A percentile compares a stretch with the other conserved stretches of the same genome.
Conservation (phyloP, 2,329 filamentous ascomycete genomes). For the Neophaeococcomyces aloes region DNA sequence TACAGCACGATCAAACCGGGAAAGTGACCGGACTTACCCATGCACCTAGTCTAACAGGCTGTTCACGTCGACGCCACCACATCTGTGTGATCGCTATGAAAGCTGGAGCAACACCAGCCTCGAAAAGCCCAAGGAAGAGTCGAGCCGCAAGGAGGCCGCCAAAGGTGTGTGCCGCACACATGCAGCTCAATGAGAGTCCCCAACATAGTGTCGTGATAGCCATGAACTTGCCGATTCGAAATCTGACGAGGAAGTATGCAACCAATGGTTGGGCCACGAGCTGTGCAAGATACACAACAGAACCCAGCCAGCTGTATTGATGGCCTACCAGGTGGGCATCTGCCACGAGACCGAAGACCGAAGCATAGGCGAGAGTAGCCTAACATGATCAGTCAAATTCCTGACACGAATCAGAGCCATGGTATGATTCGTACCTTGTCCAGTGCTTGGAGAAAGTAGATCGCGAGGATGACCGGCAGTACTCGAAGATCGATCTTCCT, state of each 20-base stretch:
- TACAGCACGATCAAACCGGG: background rate
- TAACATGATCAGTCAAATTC: background rate
- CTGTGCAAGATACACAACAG: constrained; percentile 46
- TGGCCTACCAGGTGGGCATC: constrained; percentile 47
- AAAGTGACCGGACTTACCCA: constrained; percentile 35
- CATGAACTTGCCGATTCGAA: constrained; percentile 52
- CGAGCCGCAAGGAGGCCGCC: constrained; percentile 41
- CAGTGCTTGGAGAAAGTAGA: constrained; percentile 54
- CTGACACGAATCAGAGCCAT: background rate
- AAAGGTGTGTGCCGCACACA: constrained; percentile 45
- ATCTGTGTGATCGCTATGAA: constrained; percentile 45
- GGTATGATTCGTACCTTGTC: constrained; percentile 46
- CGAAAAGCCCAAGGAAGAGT: constrained; percentile 49
- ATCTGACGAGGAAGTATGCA: constrained; percentile 47
- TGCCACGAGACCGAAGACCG: constrained; percentile 52
- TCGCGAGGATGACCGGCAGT: constrained; percentile 46
- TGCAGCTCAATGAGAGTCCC: constrained; percentile 42
- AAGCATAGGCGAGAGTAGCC: constrained; percentile 50
- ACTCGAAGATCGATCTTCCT: constrained; percentile 43
- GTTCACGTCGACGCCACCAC: constrained; percentile 45
- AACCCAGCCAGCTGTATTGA: constrained; percentile 44
- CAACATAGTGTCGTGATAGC: constrained; percentile 43
- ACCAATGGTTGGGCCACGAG: constrained; percentile 44
- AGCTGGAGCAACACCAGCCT: constrained; percentile 40
- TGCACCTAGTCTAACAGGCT: constrained; percentile 40